These are phyloP conservation scores for Penicillium sumatraense DNA, from an alignment of 2,329 filamentous ascomycete species.

Conservation along the genomic window DNA sequence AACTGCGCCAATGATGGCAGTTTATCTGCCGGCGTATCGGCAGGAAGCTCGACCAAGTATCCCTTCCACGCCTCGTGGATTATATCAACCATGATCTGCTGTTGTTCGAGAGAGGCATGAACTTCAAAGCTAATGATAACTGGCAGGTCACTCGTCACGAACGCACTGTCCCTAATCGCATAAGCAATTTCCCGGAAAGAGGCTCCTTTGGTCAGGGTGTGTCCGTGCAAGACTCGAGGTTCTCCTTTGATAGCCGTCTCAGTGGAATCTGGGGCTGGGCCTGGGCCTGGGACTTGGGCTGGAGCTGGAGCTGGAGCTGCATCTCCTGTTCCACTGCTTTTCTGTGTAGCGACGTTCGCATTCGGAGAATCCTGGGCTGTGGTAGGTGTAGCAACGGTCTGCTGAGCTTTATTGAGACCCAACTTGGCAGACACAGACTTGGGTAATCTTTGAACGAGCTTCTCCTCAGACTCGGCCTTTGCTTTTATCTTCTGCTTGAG, in stretches of 20 bases:
- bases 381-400: not conserved
- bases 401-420: not conserved
- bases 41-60: conserved; percentile 68
- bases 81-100: conserved; percentile 89
- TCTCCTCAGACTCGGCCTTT: conserved; percentile 13
- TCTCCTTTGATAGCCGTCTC: conserved; percentile 53
- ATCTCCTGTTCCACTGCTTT: too few relatives aligned
- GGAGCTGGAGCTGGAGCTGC: not conserved
- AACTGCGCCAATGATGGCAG: conserved; percentile 75
- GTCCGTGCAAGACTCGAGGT: conserved; percentile 83
- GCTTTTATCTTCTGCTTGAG: conserved; percentile 21
- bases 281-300: not conserved
- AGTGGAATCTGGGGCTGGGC: not conserved
- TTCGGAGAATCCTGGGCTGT: not conserved
- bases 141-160: conserved; percentile 74
- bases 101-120: conserved; percentile 79
- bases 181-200: conserved; percentile 85
- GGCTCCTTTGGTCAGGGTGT: conserved; percentile 84
- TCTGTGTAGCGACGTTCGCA: too few relatives aligned
- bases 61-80: conserved; percentile 88
- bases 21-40: conserved; percentile 56
- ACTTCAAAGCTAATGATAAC: conserved; percentile 93
- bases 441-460: conserved; percentile 4
- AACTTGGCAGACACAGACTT: not conserved
- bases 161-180: conserved; percentile 78